Evolutionary conservation across 257 asterid genomes (phyloP).

Genomic region (Leptodermis oblonga): DNA sequence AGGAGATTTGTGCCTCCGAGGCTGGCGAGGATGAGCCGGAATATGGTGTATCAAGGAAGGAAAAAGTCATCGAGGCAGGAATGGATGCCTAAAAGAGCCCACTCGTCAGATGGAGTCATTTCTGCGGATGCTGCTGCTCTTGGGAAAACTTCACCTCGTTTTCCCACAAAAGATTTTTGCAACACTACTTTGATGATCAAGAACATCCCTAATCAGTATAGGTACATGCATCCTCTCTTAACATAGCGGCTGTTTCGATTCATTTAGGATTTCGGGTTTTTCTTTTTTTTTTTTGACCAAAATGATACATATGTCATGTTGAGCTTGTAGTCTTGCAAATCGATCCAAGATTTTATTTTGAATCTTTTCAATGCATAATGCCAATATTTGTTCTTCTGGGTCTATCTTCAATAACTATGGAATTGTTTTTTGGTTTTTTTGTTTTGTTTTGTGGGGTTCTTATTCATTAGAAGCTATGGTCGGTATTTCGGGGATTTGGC

Average conservation of each 20-base stretch:
- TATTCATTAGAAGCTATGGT: too few relatives aligned
- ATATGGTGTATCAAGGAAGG: not conserved
- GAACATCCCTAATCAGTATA: constrained; percentile 13
- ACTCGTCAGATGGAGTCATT: not conserved
- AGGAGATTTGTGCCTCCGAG: not conserved
- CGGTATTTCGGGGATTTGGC: not conserved
- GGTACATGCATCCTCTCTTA: not conserved
- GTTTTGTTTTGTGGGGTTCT: too few relatives aligned
- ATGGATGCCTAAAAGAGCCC: not conserved
- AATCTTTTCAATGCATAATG: too few relatives aligned
- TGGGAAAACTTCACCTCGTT: not conserved
- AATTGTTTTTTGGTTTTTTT: too few relatives aligned
- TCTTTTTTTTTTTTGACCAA: not conserved
- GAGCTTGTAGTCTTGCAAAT: too few relatives aligned
- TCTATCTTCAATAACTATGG: too few relatives aligned
- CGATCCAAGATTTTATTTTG: not conserved
- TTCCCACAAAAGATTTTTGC: too few relatives aligned
- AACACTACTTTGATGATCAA: constrained; percentile 6
- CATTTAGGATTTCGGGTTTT: not conserved
- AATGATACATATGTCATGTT: not conserved
- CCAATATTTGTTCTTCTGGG: too few relatives aligned
- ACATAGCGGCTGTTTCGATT: not conserved
- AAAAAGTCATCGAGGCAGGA: not conserved
- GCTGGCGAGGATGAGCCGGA: not conserved
- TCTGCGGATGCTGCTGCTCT: not conserved